These are phyloP conservation scores for Amaranthus palmeri DNA, from an alignment of 148 eudicot genomes.

Conservation along the genomic window DNA sequence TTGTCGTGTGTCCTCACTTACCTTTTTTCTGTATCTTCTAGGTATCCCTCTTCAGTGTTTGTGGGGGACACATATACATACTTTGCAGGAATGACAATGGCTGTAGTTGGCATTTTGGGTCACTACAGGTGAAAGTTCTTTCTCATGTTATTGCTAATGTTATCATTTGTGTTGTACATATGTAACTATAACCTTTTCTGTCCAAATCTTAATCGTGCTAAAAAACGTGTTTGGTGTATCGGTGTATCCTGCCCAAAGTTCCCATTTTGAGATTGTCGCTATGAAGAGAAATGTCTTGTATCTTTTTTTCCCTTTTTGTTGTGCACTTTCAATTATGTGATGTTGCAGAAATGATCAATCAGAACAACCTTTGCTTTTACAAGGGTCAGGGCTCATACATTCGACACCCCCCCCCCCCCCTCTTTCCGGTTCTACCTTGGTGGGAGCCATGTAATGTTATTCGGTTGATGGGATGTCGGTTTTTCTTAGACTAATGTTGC, in stretches of 20 bases:
- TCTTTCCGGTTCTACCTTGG: too few relatives aligned
- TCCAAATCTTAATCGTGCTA: neutral
- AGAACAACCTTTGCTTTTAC: too few relatives aligned
- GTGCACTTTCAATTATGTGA: too few relatives aligned
- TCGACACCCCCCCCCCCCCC: too few relatives aligned
- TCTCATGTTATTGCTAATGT: conserved; percentile 8
- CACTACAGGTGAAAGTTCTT: conserved; percentile 63
- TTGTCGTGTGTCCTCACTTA: neutral
- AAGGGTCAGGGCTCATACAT: too few relatives aligned
- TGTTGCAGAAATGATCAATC: too few relatives aligned
- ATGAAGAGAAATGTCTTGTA: neutral
- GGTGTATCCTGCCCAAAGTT: neutral
- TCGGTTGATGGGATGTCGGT: too few relatives aligned
- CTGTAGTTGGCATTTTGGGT: conserved; percentile 92
- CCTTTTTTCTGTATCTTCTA: conserved; percentile 17
- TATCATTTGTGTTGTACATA: neutral
- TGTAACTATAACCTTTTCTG: neutral
- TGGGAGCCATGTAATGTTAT: too few relatives aligned
- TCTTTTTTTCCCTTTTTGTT: too few relatives aligned
- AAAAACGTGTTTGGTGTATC: neutral
- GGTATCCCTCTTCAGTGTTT: conserved; percentile 98
- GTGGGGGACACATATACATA: conserved; percentile 98
- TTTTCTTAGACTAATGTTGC: too few relatives aligned
- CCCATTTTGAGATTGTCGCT: neutral
- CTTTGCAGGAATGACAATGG: conserved; percentile 99